Conservation (phyloP, 768 basidiomycete genomes). For the Amanita muscaria region DNA sequence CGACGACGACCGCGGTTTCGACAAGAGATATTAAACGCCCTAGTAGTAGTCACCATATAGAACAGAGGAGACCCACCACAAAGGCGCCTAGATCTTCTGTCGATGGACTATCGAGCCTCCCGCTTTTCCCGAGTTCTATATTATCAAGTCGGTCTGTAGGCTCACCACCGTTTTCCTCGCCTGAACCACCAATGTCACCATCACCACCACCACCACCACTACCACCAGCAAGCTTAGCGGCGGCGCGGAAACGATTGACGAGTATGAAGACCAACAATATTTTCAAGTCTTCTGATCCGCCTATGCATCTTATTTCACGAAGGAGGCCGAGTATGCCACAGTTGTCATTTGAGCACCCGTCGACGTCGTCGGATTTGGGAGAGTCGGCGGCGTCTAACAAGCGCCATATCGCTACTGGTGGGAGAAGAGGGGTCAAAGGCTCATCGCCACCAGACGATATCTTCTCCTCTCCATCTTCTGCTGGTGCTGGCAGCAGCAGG, state of each 20-base stretch:
- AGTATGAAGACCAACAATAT: constrained; percentile 11
- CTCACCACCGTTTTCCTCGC: no score
- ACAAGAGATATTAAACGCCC: no score
- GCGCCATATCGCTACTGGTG: neutral
- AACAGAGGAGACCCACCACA: no score
- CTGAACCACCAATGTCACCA: no score
- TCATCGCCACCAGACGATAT: neutral
- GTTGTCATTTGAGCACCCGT: constrained; percentile 7
- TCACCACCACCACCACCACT: no score
- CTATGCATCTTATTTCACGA: constrained; percentile 7
- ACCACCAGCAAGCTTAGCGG: neutral
- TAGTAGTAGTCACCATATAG: no score
- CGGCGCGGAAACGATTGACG: neutral
- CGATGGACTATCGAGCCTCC: no score
- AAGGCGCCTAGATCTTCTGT: no score
- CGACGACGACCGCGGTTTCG: neutral
- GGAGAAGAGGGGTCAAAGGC: no score
- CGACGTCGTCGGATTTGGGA: neutral
- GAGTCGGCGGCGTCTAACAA: neutral
- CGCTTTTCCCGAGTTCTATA: no score
- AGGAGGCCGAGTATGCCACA: constrained; percentile 18
- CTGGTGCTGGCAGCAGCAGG: no score
- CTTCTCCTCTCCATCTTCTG: neutral
- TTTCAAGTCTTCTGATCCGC: constrained; percentile 3
- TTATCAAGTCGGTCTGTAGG: no score